These are phyloP conservation scores for Wickerhamomyces hampshirensis DNA, from an alignment of 805 yeast genomes.

Conservation along the genomic window DNA sequence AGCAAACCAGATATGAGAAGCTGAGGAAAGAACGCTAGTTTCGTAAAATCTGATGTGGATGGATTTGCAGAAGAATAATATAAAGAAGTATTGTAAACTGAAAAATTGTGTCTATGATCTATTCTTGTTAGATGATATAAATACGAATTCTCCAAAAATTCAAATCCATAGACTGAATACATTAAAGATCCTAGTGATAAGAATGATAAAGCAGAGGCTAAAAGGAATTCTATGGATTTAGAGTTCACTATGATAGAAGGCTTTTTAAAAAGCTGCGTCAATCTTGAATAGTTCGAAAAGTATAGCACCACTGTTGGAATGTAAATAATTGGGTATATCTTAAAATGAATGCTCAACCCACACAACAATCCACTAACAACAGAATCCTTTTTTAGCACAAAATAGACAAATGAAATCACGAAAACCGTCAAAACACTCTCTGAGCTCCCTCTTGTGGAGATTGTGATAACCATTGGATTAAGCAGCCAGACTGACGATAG, in stretches of 20 bases:
- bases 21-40: slow-evolving; percentile 83
- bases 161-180: slow-evolving; percentile 68
- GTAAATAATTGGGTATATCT: slow-evolving; percentile 88
- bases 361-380: slow-evolving; percentile 26
- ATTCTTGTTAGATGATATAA: slow-evolving; percentile 76
- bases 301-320: slow-evolving; percentile 62
- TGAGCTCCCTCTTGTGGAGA: slow-evolving; percentile 89
- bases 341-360: slow-evolving; percentile 74
- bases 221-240: slow-evolving; percentile 37
- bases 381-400: slow-evolving; percentile 33
- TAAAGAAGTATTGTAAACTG: slow-evolving; percentile 73
- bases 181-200: slow-evolving; percentile 46
- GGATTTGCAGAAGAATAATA: slow-evolving; percentile 49
- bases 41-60: slow-evolving; percentile 32
- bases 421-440: slow-evolving; percentile 85
- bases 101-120: slow-evolving; percentile 95
- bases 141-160: slow-evolving; percentile 73
- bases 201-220: slow-evolving; percentile 41
- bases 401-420: slow-evolving; percentile 54
- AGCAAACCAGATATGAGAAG: slow-evolving; percentile 51
- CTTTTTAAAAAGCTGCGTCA: slow-evolving; percentile 22
- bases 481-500: slow-evolving; percentile 73
- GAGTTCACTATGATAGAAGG: slow-evolving; percentile 31
- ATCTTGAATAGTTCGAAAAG: slow-evolving; percentile 25
- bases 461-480: slow-evolving; percentile 93